phyloP scores from a whole-genome alignment of 441 rosid genomes.

The Jatropha podagrica region DNA sequence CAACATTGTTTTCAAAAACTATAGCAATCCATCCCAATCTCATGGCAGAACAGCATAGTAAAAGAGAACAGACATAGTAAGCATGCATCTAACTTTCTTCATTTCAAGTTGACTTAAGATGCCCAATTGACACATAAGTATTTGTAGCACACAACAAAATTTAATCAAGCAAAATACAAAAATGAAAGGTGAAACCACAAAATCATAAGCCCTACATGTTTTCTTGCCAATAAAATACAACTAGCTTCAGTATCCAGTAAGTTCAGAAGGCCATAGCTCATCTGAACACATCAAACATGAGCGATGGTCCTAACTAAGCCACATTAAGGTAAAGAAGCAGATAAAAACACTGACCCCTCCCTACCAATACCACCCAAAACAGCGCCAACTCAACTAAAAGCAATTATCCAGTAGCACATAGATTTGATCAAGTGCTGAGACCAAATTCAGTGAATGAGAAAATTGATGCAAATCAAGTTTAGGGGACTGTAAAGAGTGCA shows the following conservation, averaged over 20 bases:
- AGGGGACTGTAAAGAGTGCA: not conserved
- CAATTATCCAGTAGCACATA: not conserved
- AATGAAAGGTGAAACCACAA: not conserved
- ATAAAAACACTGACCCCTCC: not conserved
- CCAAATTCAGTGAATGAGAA: not conserved
- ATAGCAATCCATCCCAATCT: not conserved
- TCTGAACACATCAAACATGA: not conserved
- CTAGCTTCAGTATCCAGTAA: not conserved
- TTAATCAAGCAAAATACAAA: not conserved
- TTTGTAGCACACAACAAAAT: not conserved
- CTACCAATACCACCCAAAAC: not conserved
- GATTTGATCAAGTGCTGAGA: not conserved
- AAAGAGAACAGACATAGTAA: not conserved
- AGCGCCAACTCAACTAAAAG: not conserved
- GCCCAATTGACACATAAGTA: not conserved
- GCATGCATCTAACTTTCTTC: not conserved
- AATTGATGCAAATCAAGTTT: not conserved
- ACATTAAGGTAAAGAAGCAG: not conserved
- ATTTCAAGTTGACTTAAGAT: not conserved
- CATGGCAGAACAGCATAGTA: not conserved
- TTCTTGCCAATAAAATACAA: not conserved
- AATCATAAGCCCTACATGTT: not conserved
- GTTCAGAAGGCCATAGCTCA: not conserved
- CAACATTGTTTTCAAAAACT: not conserved
- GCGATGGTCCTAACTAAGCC: not conserved